phyloP scores from a whole-genome alignment of 2,329 filamentous ascomycete species.

The Fusarium incarnatum region DNA sequence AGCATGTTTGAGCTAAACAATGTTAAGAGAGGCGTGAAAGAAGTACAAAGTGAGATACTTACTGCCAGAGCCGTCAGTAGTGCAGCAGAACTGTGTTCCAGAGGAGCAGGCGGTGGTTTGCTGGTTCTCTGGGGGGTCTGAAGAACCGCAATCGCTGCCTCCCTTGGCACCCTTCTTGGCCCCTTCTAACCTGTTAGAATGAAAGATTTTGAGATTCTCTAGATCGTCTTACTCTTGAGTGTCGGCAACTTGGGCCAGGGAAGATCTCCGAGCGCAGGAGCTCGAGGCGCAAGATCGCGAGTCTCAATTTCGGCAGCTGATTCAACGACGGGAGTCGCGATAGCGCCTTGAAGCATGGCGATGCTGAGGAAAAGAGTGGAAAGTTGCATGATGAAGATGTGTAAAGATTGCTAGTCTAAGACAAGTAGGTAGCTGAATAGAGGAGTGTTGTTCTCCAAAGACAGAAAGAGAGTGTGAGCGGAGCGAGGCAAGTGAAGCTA shows the following conservation, averaged over 20 bases:
- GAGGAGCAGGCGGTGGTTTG: constrained; percentile 9
- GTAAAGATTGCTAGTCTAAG: not conserved
- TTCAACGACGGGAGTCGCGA: constrained; percentile 19
- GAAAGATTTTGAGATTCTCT: not conserved
- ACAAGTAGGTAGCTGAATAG: constrained; percentile 3
- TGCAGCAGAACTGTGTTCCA: constrained; percentile 37
- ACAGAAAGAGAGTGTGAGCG: constrained; percentile 3
- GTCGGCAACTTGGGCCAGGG: constrained; percentile 21
- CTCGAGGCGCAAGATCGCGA: constrained; percentile 19
- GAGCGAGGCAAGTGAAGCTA: not conserved
- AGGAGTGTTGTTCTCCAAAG: not conserved
- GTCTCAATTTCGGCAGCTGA: constrained; percentile 3
- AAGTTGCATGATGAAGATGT: constrained; percentile 24
- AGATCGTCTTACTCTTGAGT: not conserved
- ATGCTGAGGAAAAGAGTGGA: constrained; percentile 20
- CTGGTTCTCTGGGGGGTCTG: not conserved
- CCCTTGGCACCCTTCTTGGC: not conserved
- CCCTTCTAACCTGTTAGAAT: not conserved
- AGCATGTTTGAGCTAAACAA: constrained; percentile 21
- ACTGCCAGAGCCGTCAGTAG: constrained; percentile 28
- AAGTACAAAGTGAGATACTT: not conserved
- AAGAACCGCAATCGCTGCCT: not conserved
- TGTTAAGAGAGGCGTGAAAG: not conserved
- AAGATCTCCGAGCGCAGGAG: constrained; percentile 14
- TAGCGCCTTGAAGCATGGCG: constrained; percentile 13